These are phyloP conservation scores for Termitomyces heimii DNA, from an alignment of 768 basidiomycete species.

Conservation along the genomic window DNA sequence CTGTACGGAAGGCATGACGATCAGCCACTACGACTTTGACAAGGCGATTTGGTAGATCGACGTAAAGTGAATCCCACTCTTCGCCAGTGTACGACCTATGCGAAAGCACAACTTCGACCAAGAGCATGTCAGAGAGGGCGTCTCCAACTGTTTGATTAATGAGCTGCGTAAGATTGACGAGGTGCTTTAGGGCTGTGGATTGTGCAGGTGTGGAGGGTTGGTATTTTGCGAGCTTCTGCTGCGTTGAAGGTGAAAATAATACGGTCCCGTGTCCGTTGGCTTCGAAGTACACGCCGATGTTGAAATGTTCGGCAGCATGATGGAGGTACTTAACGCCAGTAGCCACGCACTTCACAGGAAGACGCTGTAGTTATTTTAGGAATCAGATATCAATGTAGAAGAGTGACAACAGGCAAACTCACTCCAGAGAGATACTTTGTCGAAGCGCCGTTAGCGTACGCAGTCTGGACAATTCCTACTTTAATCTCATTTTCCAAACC, in stretches of 20 bases:
- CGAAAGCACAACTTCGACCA: slow-evolving; percentile 88
- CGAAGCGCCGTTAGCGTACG: slow-evolving; percentile 96
- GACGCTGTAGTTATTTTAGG: slow-evolving; percentile 43
- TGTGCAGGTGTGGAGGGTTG: slow-evolving; percentile 81
- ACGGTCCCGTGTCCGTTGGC: slow-evolving; percentile 99
- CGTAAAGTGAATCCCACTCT: slow-evolving; percentile 92
- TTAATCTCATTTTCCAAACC: slow-evolving; percentile 73
- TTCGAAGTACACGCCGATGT: slow-evolving; percentile 98
- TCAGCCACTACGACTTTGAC: slow-evolving; percentile 90
- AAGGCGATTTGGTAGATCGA: slow-evolving; percentile 90
- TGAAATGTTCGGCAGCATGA: slow-evolving; percentile 90
- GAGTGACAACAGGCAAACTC: slow-evolving; percentile 16
- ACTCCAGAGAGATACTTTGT: slow-evolving; percentile 88
- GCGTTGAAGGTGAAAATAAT: slow-evolving; percentile 78
- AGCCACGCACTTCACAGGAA: slow-evolving; percentile 91
- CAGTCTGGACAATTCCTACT: slow-evolving; percentile 96
- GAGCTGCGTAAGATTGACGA: slow-evolving; percentile 71
- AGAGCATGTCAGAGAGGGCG: slow-evolving; percentile 91
- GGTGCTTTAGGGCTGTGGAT: slow-evolving; percentile 68
- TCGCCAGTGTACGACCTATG: slow-evolving; percentile 79
- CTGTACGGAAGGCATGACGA: slow-evolving; percentile 79
- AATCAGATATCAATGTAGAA: not conserved
- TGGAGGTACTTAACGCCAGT: slow-evolving; percentile 99
- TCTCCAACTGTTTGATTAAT: slow-evolving; percentile 99
- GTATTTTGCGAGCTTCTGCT: slow-evolving; percentile 51